A percentile compares a stretch with the other conserved stretches of the same genome.
These are phyloP conservation scores for Bolboschoenoplectus hybrid DNA, from an alignment of 202 grass and related monocot genomes.

Conservation along the genomic window DNA sequence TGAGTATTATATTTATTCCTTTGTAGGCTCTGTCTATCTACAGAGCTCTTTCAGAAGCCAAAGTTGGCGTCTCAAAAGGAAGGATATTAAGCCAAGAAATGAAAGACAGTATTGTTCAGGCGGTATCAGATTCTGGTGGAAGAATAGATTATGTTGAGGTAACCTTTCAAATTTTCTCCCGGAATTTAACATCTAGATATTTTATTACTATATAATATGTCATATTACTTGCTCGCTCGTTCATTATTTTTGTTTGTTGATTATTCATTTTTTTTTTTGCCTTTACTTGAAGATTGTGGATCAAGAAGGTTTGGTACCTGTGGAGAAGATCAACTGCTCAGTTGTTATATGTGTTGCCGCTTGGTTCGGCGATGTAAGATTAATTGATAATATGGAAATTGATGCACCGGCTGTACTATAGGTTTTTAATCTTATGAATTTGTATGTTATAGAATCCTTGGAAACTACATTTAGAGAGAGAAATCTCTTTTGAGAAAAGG, in stretches of 20 bases:
- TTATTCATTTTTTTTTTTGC: conserved; percentile 22
- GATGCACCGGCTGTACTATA: conserved; percentile 21
- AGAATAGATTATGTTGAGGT: conserved; percentile 94
- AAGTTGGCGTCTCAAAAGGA: conserved; percentile 48
- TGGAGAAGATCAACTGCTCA: conserved; percentile 49
- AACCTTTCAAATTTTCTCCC: conserved; percentile 18
- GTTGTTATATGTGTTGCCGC: conserved; percentile 69
- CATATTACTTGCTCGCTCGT: neutral
- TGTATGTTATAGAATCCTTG: neutral
- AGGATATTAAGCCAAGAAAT: conserved; percentile 54
- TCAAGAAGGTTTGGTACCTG: conserved; percentile 61
- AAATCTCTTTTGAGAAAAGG: neutral
- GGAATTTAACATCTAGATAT: neutral
- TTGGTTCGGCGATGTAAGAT: conserved; percentile 80
- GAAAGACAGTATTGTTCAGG: conserved; percentile 55
- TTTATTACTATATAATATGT: neutral
- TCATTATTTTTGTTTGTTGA: conserved; percentile 4
- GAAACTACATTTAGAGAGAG: neutral
- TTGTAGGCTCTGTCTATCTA: conserved; percentile 68
- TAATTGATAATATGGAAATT: conserved; percentile 92
- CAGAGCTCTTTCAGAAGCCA: conserved; percentile 70
- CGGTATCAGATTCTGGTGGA: conserved; percentile 59
- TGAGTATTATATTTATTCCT: conserved; percentile 30
- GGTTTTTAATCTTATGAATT: neutral
- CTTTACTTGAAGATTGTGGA: conserved; percentile 63